Evolutionary conservation across 139 green algal species (phyloP).

Genomic region (Haematococcus lacustris): DNA sequence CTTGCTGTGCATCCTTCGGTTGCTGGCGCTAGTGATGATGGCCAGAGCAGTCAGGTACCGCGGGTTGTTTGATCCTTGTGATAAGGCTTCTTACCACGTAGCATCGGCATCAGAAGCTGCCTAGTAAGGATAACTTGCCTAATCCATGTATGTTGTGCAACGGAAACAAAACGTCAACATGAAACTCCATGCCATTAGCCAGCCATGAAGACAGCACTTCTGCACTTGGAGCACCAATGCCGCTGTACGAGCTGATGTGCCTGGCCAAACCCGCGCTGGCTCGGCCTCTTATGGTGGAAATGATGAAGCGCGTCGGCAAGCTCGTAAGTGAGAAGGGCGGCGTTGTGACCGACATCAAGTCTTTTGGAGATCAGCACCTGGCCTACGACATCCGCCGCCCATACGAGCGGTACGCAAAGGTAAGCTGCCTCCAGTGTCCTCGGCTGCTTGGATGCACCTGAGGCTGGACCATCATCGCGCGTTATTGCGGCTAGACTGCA

Average conservation of each 20-base stretch:
- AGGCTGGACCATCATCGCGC: neutral
- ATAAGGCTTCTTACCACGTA: too few relatives aligned
- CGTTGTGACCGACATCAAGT: slow-evolving; percentile 62
- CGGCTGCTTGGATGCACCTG: neutral
- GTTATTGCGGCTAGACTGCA: slow-evolving; percentile 13
- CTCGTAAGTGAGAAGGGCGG: slow-evolving; percentile 54
- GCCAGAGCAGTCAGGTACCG: too few relatives aligned
- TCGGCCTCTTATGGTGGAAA: slow-evolving; percentile 15
- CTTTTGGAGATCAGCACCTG: slow-evolving; percentile 58
- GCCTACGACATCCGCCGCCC: slow-evolving; percentile 65
- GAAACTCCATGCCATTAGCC: too few relatives aligned
- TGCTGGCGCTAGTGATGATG: too few relatives aligned
- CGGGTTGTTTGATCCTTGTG: too few relatives aligned
- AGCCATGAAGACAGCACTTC: too few relatives aligned
- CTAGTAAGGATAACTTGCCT: too few relatives aligned
- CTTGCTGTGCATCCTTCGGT: too few relatives aligned
- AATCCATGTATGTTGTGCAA: too few relatives aligned
- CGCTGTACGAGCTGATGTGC: slow-evolving; percentile 77
- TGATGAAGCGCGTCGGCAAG: slow-evolving; percentile 45
- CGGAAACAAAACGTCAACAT: too few relatives aligned
- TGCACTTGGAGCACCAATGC: too few relatives aligned
- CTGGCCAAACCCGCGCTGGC: slow-evolving; percentile 47
- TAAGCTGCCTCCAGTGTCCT: slow-evolving; percentile 5
- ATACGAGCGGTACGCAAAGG: slow-evolving; percentile 46
- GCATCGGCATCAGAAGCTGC: too few relatives aligned